Evolutionary conservation across 1,284 basidiomycete species (phyloP), one percentile per base, ranked within the genome.

Genomic region (Boletellus deceptivus): DNA sequence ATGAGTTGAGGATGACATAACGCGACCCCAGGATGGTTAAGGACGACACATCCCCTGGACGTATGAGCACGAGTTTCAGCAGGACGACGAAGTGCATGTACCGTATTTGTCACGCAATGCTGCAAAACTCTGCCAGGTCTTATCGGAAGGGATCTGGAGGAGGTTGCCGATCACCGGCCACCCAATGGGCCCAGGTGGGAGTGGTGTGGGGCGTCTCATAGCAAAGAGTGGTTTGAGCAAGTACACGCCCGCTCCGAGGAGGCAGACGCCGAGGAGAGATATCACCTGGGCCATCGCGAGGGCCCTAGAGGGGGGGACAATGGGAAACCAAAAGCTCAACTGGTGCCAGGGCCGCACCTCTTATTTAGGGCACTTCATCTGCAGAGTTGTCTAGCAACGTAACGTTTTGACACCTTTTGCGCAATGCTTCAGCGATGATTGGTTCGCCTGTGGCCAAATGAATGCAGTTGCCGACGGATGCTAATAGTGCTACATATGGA

Each of bases 101-200:
- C 76, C 76, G 50, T 68, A 77, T 63, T 68, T 69, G 38, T 65
- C 60, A 17, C 75, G 69, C 76, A 77, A 75, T 24, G 76, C 62
- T 6, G 73, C 65, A 53, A 75, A 79, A 0, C 65, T 68, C 34
- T 74, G 61, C 77, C 76, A 79, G 14, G 68, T 69, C 44, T 65
- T 66, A 37, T 67, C 55, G 2, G 59, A 52, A 0, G 77, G 71
- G 63, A 79, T 68, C 42, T 75, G 69, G 35, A 71, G 58, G 11
- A 73, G 56, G 58, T 74, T 79, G 4, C 35, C 35, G 4, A 37
- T 48, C 22, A 72, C 20, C 1, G 71, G 71, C 48, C 62, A 57
- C 3, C 64, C 64, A 25, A 44, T 37, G 6, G 70, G 70, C 3
- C 70, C 69, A 10, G 71, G 71, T 29, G 71, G 69, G 31, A 65